Base-by-base conservation (phyloP, 1,284 basidiomycete genomes). In the Golubevia pallescens region DNA sequence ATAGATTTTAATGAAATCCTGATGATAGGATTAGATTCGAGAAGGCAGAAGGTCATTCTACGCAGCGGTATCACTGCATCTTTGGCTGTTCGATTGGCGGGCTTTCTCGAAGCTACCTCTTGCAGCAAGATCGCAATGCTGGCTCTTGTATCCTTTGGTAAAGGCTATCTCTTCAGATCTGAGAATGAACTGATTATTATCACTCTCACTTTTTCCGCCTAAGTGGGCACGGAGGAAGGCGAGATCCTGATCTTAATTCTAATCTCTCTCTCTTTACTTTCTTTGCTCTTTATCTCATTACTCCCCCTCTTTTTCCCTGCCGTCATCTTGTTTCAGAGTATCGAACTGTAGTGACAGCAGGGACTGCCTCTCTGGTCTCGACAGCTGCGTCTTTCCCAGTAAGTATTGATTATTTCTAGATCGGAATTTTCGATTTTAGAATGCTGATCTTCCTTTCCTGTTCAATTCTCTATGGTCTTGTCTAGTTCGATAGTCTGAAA, bases 331-430 rank as follows among this genome's bases (percentile, higher is more conserved):
- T 59, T 10, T 10, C n/a, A 23, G 65, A 68, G 14, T 61, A 85
- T 52, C 79, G 80, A n/a, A 85, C 82, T 8, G 61, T 84, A 3
- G 75, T 77, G 4, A 72, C 81, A 0, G 82, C 82, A 0, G 81
- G 81, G 6, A 80, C 81, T 1, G 82, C 82, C 7, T 82, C 81
- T 14, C 70, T 85, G 20, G 71, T 84, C 7, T 82, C 80, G 1
- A 85, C 82, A 0, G 66, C 70, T 1, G 81, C 81, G 1, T 77
- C 79, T n/a, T 85, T 85, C 56, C 82, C 82, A 0, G 71, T 75
- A 59, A 20, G 71, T 70, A 1, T 32, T 6, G n/a, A n/a, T n/a
- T n/a, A n/a, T n/a, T n/a, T n/a, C n/a, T n/a, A n/a, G n/a, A n/a
- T n/a, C n/a, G n/a, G n/a, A n/a, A 8, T 32, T 16, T 16, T 14